These are phyloP conservation scores for Barnettozyma sucrosica DNA, from an alignment of 805 yeast genomes.

Conservation along the genomic window DNA sequence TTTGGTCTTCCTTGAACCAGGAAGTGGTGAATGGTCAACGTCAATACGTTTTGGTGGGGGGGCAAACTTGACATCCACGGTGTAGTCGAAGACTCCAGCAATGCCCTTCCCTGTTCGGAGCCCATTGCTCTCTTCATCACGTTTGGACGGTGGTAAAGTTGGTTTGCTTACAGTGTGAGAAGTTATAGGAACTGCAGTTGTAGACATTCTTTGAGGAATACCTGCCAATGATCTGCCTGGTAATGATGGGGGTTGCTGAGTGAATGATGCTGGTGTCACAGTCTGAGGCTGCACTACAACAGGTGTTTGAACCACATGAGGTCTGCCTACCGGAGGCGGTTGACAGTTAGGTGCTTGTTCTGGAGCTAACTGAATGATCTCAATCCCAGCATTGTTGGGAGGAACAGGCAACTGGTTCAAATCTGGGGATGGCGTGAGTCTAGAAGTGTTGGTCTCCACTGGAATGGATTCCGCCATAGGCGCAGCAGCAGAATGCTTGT, in stretches of 20 bases:
- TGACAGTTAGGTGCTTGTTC: not conserved
- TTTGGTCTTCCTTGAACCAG: not conserved
- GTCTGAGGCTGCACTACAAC: not conserved
- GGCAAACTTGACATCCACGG: constrained; percentile 27
- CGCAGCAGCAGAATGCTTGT: not conserved
- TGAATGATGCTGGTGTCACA: not conserved
- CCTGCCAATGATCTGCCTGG: not conserved
- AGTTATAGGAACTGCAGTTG: not conserved
- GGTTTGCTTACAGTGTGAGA: not conserved
- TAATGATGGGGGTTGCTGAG: not conserved
- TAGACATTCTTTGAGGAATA: not conserved
- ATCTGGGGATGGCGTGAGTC: constrained; percentile 18
- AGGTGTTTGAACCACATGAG: not conserved
- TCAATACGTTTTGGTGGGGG: constrained; percentile 27
- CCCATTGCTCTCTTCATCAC: constrained; percentile 7
- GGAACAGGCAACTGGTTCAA: constrained; percentile 19
- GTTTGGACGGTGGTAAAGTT: not conserved
- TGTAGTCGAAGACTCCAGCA: constrained; percentile 30
- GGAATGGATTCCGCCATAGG: not conserved
- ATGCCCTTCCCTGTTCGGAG: constrained; percentile 22
- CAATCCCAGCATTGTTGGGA: constrained; percentile 6
- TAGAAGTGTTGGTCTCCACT: not conserved
- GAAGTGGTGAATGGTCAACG: not conserved
- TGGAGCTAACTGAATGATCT: not conserved
- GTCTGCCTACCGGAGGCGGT: not conserved